Base-by-base conservation (phyloP, 2,329 filamentous ascomycete species). In the Dothistroma pini region DNA sequence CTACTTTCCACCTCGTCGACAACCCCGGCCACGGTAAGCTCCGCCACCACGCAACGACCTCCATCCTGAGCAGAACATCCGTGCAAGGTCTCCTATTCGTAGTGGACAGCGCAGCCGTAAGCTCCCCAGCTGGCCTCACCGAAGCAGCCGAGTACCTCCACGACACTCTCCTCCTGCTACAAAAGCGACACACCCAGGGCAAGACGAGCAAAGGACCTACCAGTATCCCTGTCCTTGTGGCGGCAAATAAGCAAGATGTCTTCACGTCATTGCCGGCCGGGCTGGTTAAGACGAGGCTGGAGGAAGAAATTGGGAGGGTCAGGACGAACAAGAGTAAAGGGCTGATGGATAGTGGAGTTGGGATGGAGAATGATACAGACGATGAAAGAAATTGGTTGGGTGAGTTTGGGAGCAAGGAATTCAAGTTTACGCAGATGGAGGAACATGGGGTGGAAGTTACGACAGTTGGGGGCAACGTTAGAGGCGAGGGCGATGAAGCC, bases 1-100 rank as follows among this genome's bases (percentile, higher is more conserved):
- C 84, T 66, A 89, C 86, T 73, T 90, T 95, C 74, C 79, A 89
- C 47, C 79, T 97, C 35, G 79, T 90, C 72, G 95, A 99, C 78
- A 97, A 93, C 0, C 95, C 95, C 0, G 95, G 95, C 44, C 95
- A 99, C 79, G 92, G 91, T 70, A 99, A 99, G 78, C 86, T 99
- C 61, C 90, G 95, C 63, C 84, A 86, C 69, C 81, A 86, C 66
- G 86, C 89, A 3, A 80, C 89, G 61, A 76, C 80, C 48, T 71
- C 79, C 14, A 77, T 86, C 61, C 75, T 76, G 56, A 71, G 80
- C 21, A 71, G 75, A 35, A 54, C 54, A 1, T 83, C 84, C 66
- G 78, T 93, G 53, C 84, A 84, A 47, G 93, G 89, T 19, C 80
- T 97, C 56, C 83, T 97, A 56, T 99, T 93, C 75, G 79, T 97